Percentiles rank a stretch among this genome's conserved stretches.
Evolutionary conservation across 345 rosid genomes (phyloP).

Genomic region (Citrus australasica): DNA sequence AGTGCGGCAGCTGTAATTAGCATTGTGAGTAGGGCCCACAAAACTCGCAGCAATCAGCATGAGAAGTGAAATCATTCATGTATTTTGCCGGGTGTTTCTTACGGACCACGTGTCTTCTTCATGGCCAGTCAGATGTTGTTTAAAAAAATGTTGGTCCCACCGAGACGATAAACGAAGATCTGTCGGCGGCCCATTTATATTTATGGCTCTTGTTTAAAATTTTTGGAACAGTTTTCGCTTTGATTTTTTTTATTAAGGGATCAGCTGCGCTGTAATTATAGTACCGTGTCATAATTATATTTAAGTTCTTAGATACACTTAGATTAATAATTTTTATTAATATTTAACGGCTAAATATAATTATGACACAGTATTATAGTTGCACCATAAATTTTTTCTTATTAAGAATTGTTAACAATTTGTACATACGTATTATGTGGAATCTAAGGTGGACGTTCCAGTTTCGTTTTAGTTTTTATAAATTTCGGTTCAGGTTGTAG

Average conservation of each 20-base stretch:
- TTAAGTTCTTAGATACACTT: rapidly evolving
- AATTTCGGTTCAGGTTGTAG: too few species aligned
- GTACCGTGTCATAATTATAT: rapidly evolving
- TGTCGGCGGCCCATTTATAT: constrained; percentile 4
- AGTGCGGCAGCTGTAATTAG: constrained; percentile 6
- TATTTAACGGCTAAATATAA: rapidly evolving
- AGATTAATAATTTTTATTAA: rapidly evolving
- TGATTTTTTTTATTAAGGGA: too few species aligned
- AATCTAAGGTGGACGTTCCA: rapidly evolving
- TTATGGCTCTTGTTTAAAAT: background rate
- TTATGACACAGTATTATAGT: rapidly evolving
- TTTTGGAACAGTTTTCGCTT: background rate
- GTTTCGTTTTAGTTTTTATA: too few species aligned
- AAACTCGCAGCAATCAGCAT: background rate
- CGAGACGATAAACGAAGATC: background rate
- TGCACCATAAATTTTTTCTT: rapidly evolving
- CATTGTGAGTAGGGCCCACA: background rate
- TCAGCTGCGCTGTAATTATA: too few species aligned
- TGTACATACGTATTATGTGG: too few species aligned
- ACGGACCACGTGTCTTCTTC: constrained; percentile 1
- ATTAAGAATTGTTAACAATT: too few species aligned
- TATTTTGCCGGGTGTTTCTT: background rate
- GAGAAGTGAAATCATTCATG: background rate
- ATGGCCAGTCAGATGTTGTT: background rate
- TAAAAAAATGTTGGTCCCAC: background rate